A percentile compares a stretch with the other conserved stretches of the same genome.
Conservation (phyloP, 768 basidiomycete species). For the Coprinopsis sp. region DNA sequence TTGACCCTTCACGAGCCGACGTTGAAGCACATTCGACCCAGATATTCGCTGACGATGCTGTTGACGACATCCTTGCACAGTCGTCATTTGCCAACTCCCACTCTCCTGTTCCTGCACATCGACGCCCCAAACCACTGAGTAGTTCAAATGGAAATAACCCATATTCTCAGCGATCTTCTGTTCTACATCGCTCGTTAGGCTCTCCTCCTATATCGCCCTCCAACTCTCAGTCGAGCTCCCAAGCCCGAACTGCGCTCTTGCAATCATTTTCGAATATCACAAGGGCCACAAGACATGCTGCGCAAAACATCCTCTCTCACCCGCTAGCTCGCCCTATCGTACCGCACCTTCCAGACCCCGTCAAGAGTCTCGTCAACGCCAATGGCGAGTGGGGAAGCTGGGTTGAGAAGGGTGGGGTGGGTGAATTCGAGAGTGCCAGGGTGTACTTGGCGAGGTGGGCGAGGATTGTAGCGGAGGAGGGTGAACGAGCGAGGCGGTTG, state of each 20-base stretch:
- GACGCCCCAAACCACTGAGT: slow-evolving; percentile 65
- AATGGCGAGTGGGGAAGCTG: slow-evolving; percentile 93
- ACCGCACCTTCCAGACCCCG: slow-evolving; percentile 93
- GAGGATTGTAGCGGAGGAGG: slow-evolving; percentile 94
- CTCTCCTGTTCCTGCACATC: slow-evolving; percentile 81
- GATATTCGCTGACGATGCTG: slow-evolving; percentile 80
- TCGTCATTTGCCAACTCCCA: slow-evolving; percentile 73
- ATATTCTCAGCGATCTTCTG: slow-evolving; percentile 65
- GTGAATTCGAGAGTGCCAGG: slow-evolving; percentile 93
- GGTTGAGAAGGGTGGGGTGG: slow-evolving; percentile 90
- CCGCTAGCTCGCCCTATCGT: slow-evolving; percentile 94
- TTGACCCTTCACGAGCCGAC: slow-evolving; percentile 92
- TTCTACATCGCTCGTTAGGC: slow-evolving; percentile 75
- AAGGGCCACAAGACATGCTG: slow-evolving; percentile 85
- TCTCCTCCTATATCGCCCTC: slow-evolving; percentile 36
- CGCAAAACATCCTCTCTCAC: slow-evolving; percentile 92
- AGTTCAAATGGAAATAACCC: slow-evolving; percentile 35
- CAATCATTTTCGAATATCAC: slow-evolving; percentile 95
- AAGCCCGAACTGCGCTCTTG: slow-evolving; percentile 78
- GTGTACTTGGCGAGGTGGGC: slow-evolving; percentile 98
- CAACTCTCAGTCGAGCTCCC: slow-evolving; percentile 48
- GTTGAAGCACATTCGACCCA: slow-evolving; percentile 86
- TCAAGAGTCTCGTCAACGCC: slow-evolving; percentile 83
- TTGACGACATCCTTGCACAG: slow-evolving; percentile 80
- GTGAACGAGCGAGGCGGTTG: slow-evolving; percentile 78